phyloP scores from a whole-genome alignment of 2,329 filamentous ascomycete species.

The Sphaerulina musiva region DNA sequence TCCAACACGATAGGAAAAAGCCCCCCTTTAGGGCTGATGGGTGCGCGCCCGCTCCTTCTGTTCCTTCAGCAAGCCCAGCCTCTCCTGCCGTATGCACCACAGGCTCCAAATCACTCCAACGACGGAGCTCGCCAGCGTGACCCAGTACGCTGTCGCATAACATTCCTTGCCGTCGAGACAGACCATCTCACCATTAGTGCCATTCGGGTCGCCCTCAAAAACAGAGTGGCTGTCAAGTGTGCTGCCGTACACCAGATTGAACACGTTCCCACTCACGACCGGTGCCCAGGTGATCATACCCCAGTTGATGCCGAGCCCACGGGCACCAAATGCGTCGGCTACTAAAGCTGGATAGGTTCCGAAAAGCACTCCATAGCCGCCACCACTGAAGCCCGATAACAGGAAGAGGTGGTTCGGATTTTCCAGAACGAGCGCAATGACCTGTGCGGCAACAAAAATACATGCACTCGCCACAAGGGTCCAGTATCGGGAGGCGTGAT shows the following conservation, averaged over 20 bases:
- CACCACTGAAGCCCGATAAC: constrained; percentile 75
- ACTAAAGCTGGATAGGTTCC: constrained; percentile 83
- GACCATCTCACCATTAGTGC: constrained; percentile 48
- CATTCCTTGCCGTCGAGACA: constrained; percentile 74
- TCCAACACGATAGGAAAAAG: neutral
- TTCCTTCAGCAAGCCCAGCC: constrained; percentile 23
- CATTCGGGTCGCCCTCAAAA: constrained; percentile 51
- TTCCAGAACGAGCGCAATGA: constrained; percentile 65
- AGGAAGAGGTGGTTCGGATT: constrained; percentile 71
- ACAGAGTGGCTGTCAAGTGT: constrained; percentile 79
- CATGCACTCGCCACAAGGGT: constrained; percentile 71
- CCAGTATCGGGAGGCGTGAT: constrained; percentile 78
- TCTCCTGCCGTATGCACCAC: constrained; percentile 53
- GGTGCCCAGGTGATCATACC: constrained; percentile 88
- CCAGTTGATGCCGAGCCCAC: constrained; percentile 90
- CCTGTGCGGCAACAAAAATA: constrained; percentile 73
- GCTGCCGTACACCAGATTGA: constrained; percentile 82
- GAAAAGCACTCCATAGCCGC: constrained; percentile 89
- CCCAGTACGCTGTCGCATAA: constrained; percentile 72
- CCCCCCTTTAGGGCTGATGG: constrained; percentile 16
- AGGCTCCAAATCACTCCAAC: constrained; percentile 63
- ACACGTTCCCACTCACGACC: constrained; percentile 80
- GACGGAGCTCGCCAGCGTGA: constrained; percentile 67
- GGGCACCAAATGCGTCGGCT: constrained; percentile 84
- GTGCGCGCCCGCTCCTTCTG: constrained; percentile 11